Base-by-base conservation (phyloP, 2,329 filamentous ascomycete species). In the Fusarium equiseti region DNA sequence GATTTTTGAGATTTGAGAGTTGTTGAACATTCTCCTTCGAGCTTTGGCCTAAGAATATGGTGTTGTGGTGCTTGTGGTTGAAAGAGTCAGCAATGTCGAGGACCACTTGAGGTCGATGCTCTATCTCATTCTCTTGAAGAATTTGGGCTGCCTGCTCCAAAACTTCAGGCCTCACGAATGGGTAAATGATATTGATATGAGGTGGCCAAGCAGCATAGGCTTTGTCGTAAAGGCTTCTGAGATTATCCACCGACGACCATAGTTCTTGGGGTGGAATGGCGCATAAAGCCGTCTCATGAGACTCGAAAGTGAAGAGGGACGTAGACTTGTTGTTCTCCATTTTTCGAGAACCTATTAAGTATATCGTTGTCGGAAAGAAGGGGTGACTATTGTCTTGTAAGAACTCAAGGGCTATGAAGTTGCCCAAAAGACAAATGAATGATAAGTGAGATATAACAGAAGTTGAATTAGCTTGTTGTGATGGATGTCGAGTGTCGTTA, bases 111-210 rank as follows among this genome's bases (percentile, higher is more conserved):
- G 74, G 62, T 13, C 27, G 62, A 24, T 35, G 31, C 20, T 68
- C 13, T 46, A 64, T 51, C 48, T 70, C 31, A 52, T 74, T 50
- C 24, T 67, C 50, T n/a, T 65, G 54, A 6, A 79, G 62, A 16
- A 72, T 59, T 6, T 81, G 76, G 3, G 80, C 79, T 3, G 86
- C 87, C 22, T 76, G 71, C 3, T 79, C 72, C 4, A 92, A 80
- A 11, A 72, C 70, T 4, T 86, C 83, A 0, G 82, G 78, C 5
- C 78, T 76, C 9, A 91, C 87, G 75, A 91, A 92, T 0, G 90
- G 90, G 74, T 92, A 92, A 24, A 91, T 72, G 27, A 92, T 77
- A 70, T 91, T 92, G 73, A 92, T 76, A 71, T 92, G 90, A 15
- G 89, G 87, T 6, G 90, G 89, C 90, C 90, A 92, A 77, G 83